Evolutionary conservation across 768 basidiomycete genomes (phyloP), one percentile per base, ranked within the genome.

Genomic region (Boletus subcaerulescens): DNA sequence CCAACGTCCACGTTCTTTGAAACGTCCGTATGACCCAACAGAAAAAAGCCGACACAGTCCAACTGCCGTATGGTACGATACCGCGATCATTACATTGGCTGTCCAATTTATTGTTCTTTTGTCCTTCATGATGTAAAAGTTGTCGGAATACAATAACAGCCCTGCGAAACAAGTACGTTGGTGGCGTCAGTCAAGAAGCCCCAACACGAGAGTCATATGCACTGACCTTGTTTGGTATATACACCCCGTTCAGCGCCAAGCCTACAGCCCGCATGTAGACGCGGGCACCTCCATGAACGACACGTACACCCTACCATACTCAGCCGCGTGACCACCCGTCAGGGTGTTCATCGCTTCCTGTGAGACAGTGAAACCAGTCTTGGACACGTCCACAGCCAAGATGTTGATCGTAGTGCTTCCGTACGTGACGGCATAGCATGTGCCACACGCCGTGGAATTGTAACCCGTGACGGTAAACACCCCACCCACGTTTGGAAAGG

Each of bases 331-430:
- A 13, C 11, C 3, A 1, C 15, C 18, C 31, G 69, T 70, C 59
- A 70, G 22, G 0, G 12, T 26, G 48, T 71, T 41, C 71, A 70
- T 72, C 48, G 69, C 69, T 52, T 0, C 22, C 48, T 59, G 9
- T 11, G 69, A 70, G 13, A 60, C 26, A 7, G 77, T 78, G 62
- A 80, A 80, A 3, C 77, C 77, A 2, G 41, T 32, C 35, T 32
- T 51, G 13, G 84, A 73, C 53, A 69, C 67, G 58, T 89, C 87
- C 39, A 87, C 74, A 3, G 80, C 87, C 10, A 81, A 58, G 14
- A 86, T 66, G 47, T 77, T 76, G 65, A 86, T 71, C 47, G 67
- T 79, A 41, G 52, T 76, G 20, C 1, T 40, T 0, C 45, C 52
- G 46, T 62, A 73, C 10, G 64, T 67, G 36, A 74, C 57, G 4